Conservation (phyloP, 768 basidiomycete genomes). For the Dioszegia crocea region DNA sequence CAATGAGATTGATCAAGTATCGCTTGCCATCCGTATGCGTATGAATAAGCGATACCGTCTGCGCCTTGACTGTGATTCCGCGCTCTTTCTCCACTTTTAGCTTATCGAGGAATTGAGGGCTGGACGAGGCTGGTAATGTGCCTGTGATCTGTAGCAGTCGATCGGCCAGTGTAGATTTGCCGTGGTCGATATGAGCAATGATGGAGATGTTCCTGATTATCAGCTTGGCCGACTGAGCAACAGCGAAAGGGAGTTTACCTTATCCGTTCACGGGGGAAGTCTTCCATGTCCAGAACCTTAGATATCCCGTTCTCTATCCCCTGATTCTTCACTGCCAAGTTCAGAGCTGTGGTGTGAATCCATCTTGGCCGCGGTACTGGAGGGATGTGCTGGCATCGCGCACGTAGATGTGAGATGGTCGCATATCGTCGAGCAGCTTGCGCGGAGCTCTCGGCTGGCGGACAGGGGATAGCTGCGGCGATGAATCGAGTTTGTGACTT, state of each 20-base stretch:
- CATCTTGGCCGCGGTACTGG: not conserved
- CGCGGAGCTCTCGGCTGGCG: conserved; percentile 9
- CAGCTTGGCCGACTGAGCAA: not conserved
- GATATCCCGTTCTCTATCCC: conserved; percentile 9
- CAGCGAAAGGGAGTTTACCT: conserved; percentile 27
- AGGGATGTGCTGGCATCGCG: not conserved
- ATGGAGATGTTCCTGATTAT: conserved; percentile 75
- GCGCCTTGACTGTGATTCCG: conserved; percentile 97
- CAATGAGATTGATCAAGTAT: conserved; percentile 87
- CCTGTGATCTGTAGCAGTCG: conserved; percentile 58
- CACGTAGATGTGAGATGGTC: not conserved
- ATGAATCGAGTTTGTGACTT: not conserved
- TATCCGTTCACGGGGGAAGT: conserved; percentile 50
- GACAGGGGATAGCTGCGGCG: not conserved
- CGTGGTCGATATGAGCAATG: conserved; percentile 97
- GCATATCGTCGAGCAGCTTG: conserved; percentile 8
- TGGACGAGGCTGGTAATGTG: conserved; percentile 32
- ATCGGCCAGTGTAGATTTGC: conserved; percentile 91
- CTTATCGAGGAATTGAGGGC: conserved; percentile 49
- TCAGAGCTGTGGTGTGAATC: not conserved
- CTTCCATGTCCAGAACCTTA: conserved; percentile 33
- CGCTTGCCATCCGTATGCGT: conserved; percentile 54
- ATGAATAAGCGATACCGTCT: conserved; percentile 82
- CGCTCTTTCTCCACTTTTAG: conserved; percentile 95
- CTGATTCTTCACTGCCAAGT: not conserved